Conservation (phyloP, 352 stramenopile species). For the Pythium oligandrum region DNA sequence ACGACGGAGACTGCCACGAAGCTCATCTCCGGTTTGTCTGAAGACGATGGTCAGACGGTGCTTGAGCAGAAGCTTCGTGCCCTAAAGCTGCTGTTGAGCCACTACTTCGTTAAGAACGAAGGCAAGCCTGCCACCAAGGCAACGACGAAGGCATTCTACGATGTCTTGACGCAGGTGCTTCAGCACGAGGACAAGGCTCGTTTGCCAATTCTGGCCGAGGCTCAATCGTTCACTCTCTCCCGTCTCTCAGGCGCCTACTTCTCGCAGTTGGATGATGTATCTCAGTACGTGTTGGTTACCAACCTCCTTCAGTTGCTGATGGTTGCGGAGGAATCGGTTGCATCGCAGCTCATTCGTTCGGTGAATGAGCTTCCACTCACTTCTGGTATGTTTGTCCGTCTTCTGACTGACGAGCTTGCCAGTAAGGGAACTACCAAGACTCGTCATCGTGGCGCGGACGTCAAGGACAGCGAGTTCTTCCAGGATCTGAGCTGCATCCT, state of each 20-base stretch:
- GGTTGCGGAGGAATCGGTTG: slow-evolving; percentile 51
- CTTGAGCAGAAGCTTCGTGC: slow-evolving; percentile 19
- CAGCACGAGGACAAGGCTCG: slow-evolving; percentile 28
- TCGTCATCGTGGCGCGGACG: slow-evolving; percentile 7
- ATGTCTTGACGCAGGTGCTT: slow-evolving; percentile 45
- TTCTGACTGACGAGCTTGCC: slow-evolving; percentile 42
- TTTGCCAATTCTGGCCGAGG: slow-evolving; percentile 22
- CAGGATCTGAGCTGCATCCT: slow-evolving; percentile 67
- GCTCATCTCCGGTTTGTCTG: slow-evolving; percentile 12
- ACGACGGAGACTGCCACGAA: slow-evolving; percentile 54
- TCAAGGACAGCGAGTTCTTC: slow-evolving; percentile 25
- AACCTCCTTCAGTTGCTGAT: slow-evolving; percentile 57
- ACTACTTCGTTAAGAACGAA: slow-evolving; percentile 45
- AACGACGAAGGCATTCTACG: slow-evolving; percentile 47
- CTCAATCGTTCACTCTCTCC: slow-evolving; percentile 40
- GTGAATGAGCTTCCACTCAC: slow-evolving; percentile 48
- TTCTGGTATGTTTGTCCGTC: slow-evolving; percentile 44
- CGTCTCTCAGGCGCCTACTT: slow-evolving; percentile 41
- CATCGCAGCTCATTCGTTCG: slow-evolving; percentile 45
- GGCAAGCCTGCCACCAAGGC: slow-evolving; percentile 24
- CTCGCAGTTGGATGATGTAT: slow-evolving; percentile 38
- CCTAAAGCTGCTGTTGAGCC: slow-evolving; percentile 40
- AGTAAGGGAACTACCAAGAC: slow-evolving; percentile 15
- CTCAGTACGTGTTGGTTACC: slow-evolving; percentile 40
- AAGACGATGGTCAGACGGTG: slow-evolving; percentile 5